Evolutionary conservation across 495 filamentous ascomycete genomes (phyloP), one percentile per base, ranked within the genome.

Genomic region (Mycothermus thermophilus): DNA sequence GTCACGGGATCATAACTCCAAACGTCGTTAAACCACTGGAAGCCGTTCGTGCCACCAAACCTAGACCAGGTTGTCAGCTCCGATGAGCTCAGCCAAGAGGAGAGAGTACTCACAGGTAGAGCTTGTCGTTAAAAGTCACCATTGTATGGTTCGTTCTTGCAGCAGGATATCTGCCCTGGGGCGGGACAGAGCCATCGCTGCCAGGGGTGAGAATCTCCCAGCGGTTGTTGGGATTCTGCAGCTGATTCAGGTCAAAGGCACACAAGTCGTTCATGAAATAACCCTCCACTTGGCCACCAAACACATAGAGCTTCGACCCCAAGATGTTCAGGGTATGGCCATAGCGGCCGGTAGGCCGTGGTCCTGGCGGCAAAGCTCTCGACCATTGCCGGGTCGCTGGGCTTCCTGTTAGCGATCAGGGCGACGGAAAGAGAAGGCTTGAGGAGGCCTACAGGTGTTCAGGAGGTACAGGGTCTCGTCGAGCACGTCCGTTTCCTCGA

Each of bases 211-310:
- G 67, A 29, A 93, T 70, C 42, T 99, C 88, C 92, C 92, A 99
- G 41, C 79, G 77, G 52, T 92, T 96, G 23, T 74, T 73, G 1
- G 83, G 74, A 52, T 77, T 79, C 53, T 94, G 87, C 8, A 99
- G 63, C 30, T 85, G 80, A 47, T 96, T 96, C 38, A 99, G 62
- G 53, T 99, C 92, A 47, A 99, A 99, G 5, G 90, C 87, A 20
- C 88, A 70, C n/a, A 99, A 58, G 50, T 99, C 92, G 42, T 99
- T 96, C 72, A 96, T 95, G 48, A 96, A 99, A 53, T 78, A 83
- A 1, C 84, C 86, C 58, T 96, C 92, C 0, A 96, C 90, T 51
- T 99, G 92, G 28, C 92, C 92, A 41, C 92, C 92, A 51, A 99
- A 99, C 5, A 96, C 77, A 56, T 86, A 99, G 20, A 99, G 80